Conservation (phyloP, 805 yeast genomes). For the Jamesozyma spencerorum region DNA sequence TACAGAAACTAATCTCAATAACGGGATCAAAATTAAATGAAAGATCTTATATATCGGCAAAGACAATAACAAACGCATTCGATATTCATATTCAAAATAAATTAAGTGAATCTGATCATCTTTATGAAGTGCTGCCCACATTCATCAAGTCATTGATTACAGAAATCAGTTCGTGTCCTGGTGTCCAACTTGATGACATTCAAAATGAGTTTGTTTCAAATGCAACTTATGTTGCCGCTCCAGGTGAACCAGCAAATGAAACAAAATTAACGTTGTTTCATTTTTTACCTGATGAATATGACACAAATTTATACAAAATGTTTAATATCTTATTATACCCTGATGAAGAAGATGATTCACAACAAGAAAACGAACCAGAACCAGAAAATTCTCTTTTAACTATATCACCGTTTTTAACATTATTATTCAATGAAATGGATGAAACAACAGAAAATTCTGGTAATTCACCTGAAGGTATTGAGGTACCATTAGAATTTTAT, state of each 20-base stretch:
- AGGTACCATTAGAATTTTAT: conserved; percentile 27
- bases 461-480: conserved; percentile 19
- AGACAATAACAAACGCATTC: conserved; percentile 13
- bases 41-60: conserved; percentile 20
- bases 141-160: conserved; percentile 22
- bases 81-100: conserved; percentile 15
- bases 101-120: conserved; percentile 19
- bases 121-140: conserved; percentile 24
- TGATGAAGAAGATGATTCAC: conserved; percentile 9
- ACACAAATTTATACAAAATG: conserved; percentile 26
- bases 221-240: conserved; percentile 20
- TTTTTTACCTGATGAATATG: conserved; percentile 29
- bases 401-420: conserved; percentile 24
- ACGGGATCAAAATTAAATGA: conserved; percentile 14
- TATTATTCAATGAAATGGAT: conserved; percentile 27
- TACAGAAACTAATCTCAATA: conserved; percentile 22
- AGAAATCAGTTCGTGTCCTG: conserved; percentile 18
- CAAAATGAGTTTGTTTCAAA: conserved; percentile 20
- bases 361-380: background rate
- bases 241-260: conserved; percentile 13
- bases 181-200: conserved; percentile 8
- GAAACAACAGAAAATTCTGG: conserved; percentile 14
- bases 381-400: conserved; percentile 20
- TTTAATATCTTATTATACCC: conserved; percentile 26
- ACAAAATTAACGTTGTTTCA: conserved; percentile 25